Conservation (phyloP, 2,329 filamentous ascomycete genomes). For the Mycogone perniciosa region DNA sequence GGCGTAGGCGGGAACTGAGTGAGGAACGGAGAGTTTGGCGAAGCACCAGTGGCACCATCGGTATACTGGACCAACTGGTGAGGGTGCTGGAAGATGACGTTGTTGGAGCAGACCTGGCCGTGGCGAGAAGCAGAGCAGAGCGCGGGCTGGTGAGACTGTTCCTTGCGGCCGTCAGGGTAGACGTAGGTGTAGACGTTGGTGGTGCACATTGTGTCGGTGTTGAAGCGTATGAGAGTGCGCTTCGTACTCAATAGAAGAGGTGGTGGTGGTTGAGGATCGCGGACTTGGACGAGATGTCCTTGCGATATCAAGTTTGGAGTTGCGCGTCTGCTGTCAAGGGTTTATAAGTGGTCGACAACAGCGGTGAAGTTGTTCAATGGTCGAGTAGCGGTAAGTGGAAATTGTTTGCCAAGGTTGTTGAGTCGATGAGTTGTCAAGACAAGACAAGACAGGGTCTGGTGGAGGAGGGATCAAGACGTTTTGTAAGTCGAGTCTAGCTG, state of each 20-base stretch:
- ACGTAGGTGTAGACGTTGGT: constrained; percentile 41
- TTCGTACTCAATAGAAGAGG: constrained; percentile 1
- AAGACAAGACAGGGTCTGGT: constrained; percentile 1
- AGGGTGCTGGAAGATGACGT: constrained; percentile 37
- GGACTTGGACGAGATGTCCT: background rate
- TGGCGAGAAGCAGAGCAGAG: constrained; percentile 35
- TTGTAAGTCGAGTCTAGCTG: constrained; percentile 1
- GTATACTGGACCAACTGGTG: constrained; percentile 30
- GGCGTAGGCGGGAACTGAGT: constrained; percentile 36
- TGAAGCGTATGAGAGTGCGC: constrained; percentile 5
- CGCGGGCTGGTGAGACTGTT: constrained; percentile 29
- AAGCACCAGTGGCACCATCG: constrained; percentile 22
- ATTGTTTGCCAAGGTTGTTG: background rate
- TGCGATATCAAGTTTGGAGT: background rate
- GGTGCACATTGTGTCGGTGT: constrained; percentile 42
- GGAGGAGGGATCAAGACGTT: constrained; percentile 5
- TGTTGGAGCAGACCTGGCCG: constrained; percentile 36
- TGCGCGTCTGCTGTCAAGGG: background rate
- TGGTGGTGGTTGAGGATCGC: background rate
- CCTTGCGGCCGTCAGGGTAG: constrained; percentile 38
- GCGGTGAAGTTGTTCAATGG: background rate
- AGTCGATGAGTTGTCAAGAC: background rate
- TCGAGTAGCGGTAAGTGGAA: background rate
- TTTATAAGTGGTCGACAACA: background rate
- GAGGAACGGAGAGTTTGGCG: constrained; percentile 26